These are phyloP conservation scores for Fusarium dimerum DNA, from an alignment of 2,329 filamentous ascomycete species.

Conservation along the genomic window DNA sequence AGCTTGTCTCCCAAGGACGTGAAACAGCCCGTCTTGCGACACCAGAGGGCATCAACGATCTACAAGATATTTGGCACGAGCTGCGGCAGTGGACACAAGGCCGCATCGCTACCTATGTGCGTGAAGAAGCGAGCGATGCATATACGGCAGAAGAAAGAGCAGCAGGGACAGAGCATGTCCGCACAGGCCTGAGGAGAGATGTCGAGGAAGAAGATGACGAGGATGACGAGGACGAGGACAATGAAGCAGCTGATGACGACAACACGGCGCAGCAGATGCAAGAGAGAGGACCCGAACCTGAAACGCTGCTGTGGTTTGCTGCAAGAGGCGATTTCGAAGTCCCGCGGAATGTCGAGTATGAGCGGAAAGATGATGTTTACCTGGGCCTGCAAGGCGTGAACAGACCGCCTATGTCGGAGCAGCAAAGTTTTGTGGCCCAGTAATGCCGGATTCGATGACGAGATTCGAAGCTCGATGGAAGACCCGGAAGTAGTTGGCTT, in stretches of 20 bases:
- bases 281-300: constrained; percentile 43
- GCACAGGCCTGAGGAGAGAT: constrained; percentile 66
- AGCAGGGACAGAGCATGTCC: constrained; percentile 66
- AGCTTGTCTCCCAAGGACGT: constrained; percentile 67
- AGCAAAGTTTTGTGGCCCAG: not conserved
- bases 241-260: constrained; percentile 6
- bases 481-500: not conserved
- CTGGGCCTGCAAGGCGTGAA: constrained; percentile 39
- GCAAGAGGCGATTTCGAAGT: constrained; percentile 47
- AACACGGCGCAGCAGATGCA: constrained; percentile 29
- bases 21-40: constrained; percentile 43
- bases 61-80: constrained; percentile 60
- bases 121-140: constrained; percentile 54
- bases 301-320: constrained; percentile 49
- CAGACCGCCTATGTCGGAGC: constrained; percentile 25
- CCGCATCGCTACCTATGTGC: constrained; percentile 44
- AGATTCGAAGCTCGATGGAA: not conserved
- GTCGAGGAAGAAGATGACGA: constrained; percentile 54
- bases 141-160: constrained; percentile 73
- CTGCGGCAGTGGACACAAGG: constrained; percentile 43
- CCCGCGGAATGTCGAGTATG: constrained; percentile 46
- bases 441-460: constrained; percentile 1
- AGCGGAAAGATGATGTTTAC: constrained; percentile 36
- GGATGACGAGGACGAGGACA: constrained; percentile 52
- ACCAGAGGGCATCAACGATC: constrained; percentile 44